These are phyloP conservation scores for Talaromyces sp. DNA, from an alignment of 2,329 filamentous ascomycete species.

Conservation along the genomic window DNA sequence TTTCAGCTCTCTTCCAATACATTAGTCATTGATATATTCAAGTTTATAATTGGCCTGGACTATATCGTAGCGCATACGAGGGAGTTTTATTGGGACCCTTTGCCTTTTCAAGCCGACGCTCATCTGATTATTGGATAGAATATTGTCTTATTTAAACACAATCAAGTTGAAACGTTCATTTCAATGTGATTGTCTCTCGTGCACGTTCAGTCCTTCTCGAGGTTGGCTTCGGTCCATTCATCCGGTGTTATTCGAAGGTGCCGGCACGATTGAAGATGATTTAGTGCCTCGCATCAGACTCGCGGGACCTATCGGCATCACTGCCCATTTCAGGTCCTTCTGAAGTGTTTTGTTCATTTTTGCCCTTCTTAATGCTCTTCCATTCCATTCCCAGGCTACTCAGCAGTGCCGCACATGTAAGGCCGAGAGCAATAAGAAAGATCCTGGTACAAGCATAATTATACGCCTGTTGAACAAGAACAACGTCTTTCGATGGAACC, in stretches of 20 bases:
- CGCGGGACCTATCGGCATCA: not conserved
- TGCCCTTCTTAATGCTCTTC: slow-evolving; percentile 9
- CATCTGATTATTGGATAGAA: not conserved
- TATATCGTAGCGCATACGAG: not conserved
- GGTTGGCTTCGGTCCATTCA: too few relatives aligned
- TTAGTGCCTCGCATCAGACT: not conserved
- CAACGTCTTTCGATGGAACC: not conserved
- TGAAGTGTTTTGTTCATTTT: slow-evolving; percentile 6
- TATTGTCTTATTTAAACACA: too few relatives aligned
- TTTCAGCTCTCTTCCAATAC: slow-evolving; percentile 97
- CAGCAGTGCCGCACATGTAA: not conserved
- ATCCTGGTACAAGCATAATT: slow-evolving; percentile 3
- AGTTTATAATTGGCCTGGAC: not conserved
- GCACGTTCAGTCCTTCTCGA: too few relatives aligned
- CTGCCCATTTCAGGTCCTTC: not conserved
- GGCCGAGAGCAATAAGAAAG: not conserved
- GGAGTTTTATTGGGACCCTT: not conserved
- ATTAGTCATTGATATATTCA: slow-evolving; percentile 72
- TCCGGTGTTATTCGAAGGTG: too few relatives aligned
- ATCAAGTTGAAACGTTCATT: too few relatives aligned
- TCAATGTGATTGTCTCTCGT: too few relatives aligned
- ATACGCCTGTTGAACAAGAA: not conserved
- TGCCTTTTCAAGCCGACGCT: not conserved
- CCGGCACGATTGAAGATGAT: too few relatives aligned
- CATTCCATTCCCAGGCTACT: slow-evolving; percentile 1